These are phyloP conservation scores for Amylocarpus encephaloides DNA, from an alignment of 2,329 filamentous ascomycete genomes.

Conservation along the genomic window DNA sequence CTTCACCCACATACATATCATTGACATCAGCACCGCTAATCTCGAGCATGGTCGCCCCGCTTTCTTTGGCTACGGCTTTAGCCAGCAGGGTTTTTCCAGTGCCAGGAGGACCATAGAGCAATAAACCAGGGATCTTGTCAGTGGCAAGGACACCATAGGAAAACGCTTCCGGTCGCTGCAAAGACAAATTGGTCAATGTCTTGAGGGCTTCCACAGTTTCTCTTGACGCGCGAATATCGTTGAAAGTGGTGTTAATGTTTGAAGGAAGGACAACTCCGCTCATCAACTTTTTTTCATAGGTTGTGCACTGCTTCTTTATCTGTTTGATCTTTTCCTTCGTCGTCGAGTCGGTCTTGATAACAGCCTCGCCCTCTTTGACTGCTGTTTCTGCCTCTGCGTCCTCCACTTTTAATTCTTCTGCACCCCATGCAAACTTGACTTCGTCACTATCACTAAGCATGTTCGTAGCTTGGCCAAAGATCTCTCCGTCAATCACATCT, in stretches of 20 bases:
- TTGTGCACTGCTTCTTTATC: conserved; percentile 54
- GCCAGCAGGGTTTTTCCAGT: conserved; percentile 67
- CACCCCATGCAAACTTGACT: conserved; percentile 38
- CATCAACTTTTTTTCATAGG: conserved; percentile 77
- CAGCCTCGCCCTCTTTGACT: conserved; percentile 26
- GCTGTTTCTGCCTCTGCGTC: conserved; percentile 30
- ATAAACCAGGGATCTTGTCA: conserved; percentile 83
- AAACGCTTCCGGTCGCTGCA: conserved; percentile 89
- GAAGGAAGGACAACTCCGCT: conserved; percentile 74
- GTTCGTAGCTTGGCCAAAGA: conserved; percentile 34
- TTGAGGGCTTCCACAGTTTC: conserved; percentile 85
- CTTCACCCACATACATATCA: conserved; percentile 93
- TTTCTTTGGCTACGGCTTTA: conserved; percentile 63
- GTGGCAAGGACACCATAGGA: conserved; percentile 87
- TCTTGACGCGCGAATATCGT: conserved; percentile 73
- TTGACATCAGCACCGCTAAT: conserved; percentile 87
- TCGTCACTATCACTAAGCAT: conserved; percentile 41
- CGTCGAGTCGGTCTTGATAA: conserved; percentile 32
- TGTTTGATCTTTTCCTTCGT: conserved; percentile 39
- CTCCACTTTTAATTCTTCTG: conserved; percentile 36
- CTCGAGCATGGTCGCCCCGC: conserved; percentile 70
- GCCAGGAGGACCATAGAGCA: conserved; percentile 83
- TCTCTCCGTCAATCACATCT: conserved; percentile 32
- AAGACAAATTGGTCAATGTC: conserved; percentile 78
- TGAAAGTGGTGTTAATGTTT: conserved; percentile 80